Base-by-base conservation (phyloP, 1,139 yeast species). In the Candida smagusa region DNA sequence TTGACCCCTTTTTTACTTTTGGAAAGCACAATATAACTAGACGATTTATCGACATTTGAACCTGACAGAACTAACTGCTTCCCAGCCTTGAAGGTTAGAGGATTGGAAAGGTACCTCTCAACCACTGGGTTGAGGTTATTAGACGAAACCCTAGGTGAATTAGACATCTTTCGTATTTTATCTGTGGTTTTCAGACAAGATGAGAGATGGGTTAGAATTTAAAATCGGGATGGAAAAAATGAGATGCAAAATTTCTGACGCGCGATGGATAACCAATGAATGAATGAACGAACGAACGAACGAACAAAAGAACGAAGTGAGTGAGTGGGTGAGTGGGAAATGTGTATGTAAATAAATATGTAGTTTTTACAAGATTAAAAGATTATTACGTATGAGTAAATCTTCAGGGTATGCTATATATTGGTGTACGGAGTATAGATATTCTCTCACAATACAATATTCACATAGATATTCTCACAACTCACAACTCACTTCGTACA, bases 1-100 rank as follows among this genome's bases (percentile, higher is more conserved):
- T 28, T 24, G 11, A 31, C 30, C 35, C 22, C 30, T 28, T 35
- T 33, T 38, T 31, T 42, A 28, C 47, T 43, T 40, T 59, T 59
- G 22, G 51, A 44, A 34, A 76, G 68, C 2, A 73, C 64, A 16
- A 70, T 69, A 47, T 71, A 75, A 31, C 61, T 64, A 29, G 64
- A 56, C 5, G 71, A 73, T 43, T 50, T 65, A 36, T 40, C 57
- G 30, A 54, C 21, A 43, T 39, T 48, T 48, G 35, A 53, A 58
- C 39, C 55, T 51, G 44, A 68, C 76, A 33, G 67, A 63, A 37
- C 28, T 23, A 40, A 37, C 49, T 53, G 55, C 42, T 63, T 69
- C 21, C 82, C 84, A 9, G 77, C 68, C 35, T 72, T 75, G 58
- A 83, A 84, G 26, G 74, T 74, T 38, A 81, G 59, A 11, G 85